phyloP scores from a whole-genome alignment of 441 rosid genomes.

The Mallotus repandus region DNA sequence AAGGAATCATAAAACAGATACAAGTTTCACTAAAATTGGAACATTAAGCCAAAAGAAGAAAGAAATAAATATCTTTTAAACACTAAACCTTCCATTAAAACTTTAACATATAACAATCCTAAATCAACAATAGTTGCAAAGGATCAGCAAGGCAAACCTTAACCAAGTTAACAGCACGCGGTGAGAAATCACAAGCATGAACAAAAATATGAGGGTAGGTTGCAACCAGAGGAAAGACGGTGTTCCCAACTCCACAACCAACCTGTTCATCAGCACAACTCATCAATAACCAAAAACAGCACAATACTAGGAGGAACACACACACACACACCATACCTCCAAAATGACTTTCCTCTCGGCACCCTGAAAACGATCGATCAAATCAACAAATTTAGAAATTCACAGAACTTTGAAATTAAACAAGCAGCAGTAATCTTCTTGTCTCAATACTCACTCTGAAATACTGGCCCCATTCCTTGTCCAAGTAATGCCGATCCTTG shows the following conservation, averaged over 20 bases:
- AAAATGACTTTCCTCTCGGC: constrained; percentile 49
- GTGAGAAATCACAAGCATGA: constrained; percentile 91
- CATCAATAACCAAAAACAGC: constrained; percentile 22
- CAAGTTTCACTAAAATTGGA: background rate
- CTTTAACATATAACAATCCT: background rate
- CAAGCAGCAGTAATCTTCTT: constrained; percentile 6
- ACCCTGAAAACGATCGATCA: constrained; percentile 37
- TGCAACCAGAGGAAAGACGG: constrained; percentile 75
- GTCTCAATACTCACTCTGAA: constrained; percentile 60
- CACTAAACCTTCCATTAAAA: background rate
- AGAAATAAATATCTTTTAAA: too few species aligned
- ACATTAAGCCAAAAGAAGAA: background rate
- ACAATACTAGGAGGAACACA: constrained; percentile 8
- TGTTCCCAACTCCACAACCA: constrained; percentile 97
- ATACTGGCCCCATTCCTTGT: constrained; percentile 88
- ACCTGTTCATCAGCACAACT: constrained; percentile 45
- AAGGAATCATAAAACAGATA: background rate
- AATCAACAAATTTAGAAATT: constrained; percentile 9
- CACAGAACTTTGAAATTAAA: background rate
- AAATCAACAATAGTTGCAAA: background rate
- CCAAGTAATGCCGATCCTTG: constrained; percentile 94
- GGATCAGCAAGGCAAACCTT: constrained; percentile 47
- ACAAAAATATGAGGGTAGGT: constrained; percentile 73
- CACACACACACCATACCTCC: constrained; percentile 46
- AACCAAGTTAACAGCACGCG: constrained; percentile 79